A percentile compares a stretch with the other conserved stretches of the same genome.
Conservation (phyloP, 768 basidiomycete species). For the Rhizopogon vesiculosus region DNA sequence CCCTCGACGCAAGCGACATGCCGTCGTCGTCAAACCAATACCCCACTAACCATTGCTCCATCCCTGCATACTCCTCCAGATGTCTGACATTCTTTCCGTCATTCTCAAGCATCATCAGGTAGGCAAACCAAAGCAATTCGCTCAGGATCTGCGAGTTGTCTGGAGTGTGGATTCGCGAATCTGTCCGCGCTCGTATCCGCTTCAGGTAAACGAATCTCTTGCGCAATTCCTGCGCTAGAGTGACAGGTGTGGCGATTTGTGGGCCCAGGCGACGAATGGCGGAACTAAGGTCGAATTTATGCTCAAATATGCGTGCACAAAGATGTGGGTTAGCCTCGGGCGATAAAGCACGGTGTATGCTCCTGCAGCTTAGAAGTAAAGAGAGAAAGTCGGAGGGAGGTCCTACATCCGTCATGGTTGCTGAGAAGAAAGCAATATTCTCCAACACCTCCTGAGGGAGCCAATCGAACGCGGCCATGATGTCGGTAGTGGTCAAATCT, state of each 20-base stretch:
- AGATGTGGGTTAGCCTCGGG: slow-evolving; percentile 56
- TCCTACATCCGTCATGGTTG: slow-evolving; percentile 47
- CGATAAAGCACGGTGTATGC: slow-evolving; percentile 46
- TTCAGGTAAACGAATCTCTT: slow-evolving; percentile 56
- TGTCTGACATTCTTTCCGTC: slow-evolving; percentile 69
- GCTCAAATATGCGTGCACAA: slow-evolving; percentile 64
- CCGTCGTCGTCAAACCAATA: slow-evolving; percentile 64
- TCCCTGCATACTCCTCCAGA: slow-evolving; percentile 60
- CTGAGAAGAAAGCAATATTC: slow-evolving; percentile 66
- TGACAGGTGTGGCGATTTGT: slow-evolving; percentile 32
- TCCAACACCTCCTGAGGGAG: slow-evolving; percentile 79
- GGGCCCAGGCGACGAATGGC: slow-evolving; percentile 46
- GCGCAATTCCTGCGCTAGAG: slow-evolving; percentile 59
- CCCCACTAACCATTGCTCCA: slow-evolving; percentile 59
- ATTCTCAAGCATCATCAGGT: slow-evolving; percentile 79
- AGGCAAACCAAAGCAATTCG: slow-evolving; percentile 62
- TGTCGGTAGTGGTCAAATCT: neutral
- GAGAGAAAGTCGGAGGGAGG: slow-evolving; percentile 58
- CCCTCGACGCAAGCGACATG: slow-evolving; percentile 43
- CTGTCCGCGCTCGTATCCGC: slow-evolving; percentile 41
- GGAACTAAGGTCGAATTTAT: slow-evolving; percentile 61
- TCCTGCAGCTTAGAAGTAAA: slow-evolving; percentile 47
- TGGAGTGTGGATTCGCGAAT: slow-evolving; percentile 17
- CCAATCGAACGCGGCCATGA: slow-evolving; percentile 2
- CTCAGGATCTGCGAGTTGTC: slow-evolving; percentile 3